These are phyloP conservation scores for Phialemoniopsis sp. DNA, from an alignment of 2,329 filamentous ascomycete genomes.

Conservation along the genomic window DNA sequence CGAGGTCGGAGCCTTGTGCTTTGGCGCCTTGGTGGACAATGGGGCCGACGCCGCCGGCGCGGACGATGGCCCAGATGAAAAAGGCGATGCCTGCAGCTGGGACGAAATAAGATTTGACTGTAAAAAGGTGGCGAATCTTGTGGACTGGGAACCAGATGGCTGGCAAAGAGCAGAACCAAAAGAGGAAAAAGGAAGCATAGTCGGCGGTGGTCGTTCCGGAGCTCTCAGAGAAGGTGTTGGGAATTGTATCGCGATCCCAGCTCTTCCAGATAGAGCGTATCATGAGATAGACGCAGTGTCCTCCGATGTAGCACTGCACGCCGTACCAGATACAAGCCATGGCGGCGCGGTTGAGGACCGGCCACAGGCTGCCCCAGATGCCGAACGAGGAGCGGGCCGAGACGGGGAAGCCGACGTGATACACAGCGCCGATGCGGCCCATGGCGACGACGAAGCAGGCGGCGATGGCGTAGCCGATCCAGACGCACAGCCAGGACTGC, in stretches of 20 bases:
- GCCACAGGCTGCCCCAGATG: constrained; percentile 86
- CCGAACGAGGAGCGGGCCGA: constrained; percentile 76
- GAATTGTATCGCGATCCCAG: constrained; percentile 56
- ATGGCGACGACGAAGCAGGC: constrained; percentile 72
- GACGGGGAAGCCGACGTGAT: constrained; percentile 88
- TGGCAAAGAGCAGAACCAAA: constrained; percentile 76
- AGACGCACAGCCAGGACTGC: constrained; percentile 87
- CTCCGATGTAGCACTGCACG: constrained; percentile 81
- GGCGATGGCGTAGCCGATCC: constrained; percentile 78
- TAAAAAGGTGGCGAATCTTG: constrained; percentile 85
- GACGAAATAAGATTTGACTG: constrained; percentile 81
- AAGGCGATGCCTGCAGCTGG: constrained; percentile 80
- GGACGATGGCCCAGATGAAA: constrained; percentile 81
- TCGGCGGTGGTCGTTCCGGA: constrained; percentile 72
- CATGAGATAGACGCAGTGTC: constrained; percentile 83
- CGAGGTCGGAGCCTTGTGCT: constrained; percentile 63
- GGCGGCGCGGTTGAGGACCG: constrained; percentile 81
- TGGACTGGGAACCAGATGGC: constrained; percentile 89
- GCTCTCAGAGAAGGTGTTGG: constrained; percentile 59
- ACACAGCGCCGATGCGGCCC: constrained; percentile 78
- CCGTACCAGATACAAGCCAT: constrained; percentile 88
- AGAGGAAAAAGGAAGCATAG: constrained; percentile 81
- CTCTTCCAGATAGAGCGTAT: constrained; percentile 78
- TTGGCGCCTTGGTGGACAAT: constrained; percentile 68
- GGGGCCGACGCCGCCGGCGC: constrained; percentile 78